Percentiles rank a stretch among this genome's conserved stretches.
Conservation (phyloP, 2,329 filamentous ascomycete genomes). For the Cryoendolithus antarcticus region DNA sequence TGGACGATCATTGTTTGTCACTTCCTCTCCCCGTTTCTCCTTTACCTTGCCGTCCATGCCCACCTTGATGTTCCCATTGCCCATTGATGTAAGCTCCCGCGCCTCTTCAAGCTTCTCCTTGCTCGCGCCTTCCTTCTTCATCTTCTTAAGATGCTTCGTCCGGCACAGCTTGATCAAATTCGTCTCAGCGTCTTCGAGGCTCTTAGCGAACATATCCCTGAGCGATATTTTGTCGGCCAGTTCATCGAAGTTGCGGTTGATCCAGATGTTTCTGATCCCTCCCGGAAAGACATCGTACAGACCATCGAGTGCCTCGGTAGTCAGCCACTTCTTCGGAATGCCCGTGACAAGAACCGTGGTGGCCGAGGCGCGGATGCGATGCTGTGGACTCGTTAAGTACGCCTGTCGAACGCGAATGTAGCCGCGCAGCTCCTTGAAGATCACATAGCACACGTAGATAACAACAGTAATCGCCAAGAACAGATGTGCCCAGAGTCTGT, state of each 20-base stretch:
- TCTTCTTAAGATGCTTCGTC: conserved; percentile 55
- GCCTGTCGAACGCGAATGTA: conserved; percentile 92
- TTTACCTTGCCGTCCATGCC: not conserved
- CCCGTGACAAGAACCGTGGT: conserved; percentile 89
- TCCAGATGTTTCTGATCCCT: conserved; percentile 89
- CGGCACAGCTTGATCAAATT: conserved; percentile 70
- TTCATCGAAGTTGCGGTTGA: conserved; percentile 78
- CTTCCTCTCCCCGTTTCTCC: not conserved
- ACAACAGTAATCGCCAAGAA: conserved; percentile 67
- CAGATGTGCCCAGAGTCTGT: conserved; percentile 70
- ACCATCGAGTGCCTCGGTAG: conserved; percentile 63
- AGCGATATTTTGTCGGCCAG: conserved; percentile 73
- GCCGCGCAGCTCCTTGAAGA: conserved; percentile 72
- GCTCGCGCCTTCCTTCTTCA: conserved; percentile 38
- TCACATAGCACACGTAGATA: conserved; percentile 73
- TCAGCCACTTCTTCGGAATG: conserved; percentile 85
- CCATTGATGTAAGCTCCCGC: conserved; percentile 7
- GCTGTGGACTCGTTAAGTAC: conserved; percentile 86
- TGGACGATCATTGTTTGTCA: not conserved
- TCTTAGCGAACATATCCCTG: conserved; percentile 56
- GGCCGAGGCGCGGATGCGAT: conserved; percentile 82
- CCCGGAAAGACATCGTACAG: conserved; percentile 95
- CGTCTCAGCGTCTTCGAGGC: conserved; percentile 72
- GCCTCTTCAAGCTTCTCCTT: conserved; percentile 29
- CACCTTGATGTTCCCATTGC: not conserved